phyloP scores from a whole-genome alignment of 306 rosid genomes.

The Coriaria nepalensis region DNA sequence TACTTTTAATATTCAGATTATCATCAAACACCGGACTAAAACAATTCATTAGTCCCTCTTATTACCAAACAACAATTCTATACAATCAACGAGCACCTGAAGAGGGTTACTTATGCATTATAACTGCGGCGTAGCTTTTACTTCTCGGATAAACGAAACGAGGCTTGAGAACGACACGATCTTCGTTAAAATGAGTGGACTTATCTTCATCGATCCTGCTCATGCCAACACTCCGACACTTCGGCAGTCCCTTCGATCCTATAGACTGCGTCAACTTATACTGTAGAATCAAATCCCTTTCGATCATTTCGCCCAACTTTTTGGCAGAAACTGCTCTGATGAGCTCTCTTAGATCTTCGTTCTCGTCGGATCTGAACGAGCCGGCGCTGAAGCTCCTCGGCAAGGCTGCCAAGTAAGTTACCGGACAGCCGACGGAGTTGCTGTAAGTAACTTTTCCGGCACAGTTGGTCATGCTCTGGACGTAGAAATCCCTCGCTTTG shows the following conservation, averaged over 20 bases:
- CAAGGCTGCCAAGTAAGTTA: slow-evolving; percentile 12
- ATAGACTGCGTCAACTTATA: slow-evolving; percentile 16
- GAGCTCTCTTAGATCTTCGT: slow-evolving; percentile 44
- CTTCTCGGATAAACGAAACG: slow-evolving; percentile 34
- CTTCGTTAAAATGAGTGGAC: slow-evolving; percentile 25
- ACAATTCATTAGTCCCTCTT: too few species aligned
- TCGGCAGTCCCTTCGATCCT: slow-evolving; percentile 25
- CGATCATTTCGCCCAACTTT: slow-evolving; percentile 29
- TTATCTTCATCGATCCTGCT: slow-evolving; percentile 48
- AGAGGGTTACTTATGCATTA: too few species aligned
- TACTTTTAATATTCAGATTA: too few species aligned
- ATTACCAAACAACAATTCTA: too few species aligned
- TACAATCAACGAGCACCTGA: too few species aligned
- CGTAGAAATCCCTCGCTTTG: slow-evolving; percentile 46
- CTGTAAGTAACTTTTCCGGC: slow-evolving; percentile 24
- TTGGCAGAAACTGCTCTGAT: slow-evolving; percentile 43
- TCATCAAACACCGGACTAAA: too few species aligned
- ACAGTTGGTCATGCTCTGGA: slow-evolving; percentile 39
- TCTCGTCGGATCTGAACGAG: slow-evolving; percentile 21
- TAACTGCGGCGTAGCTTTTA: slow-evolving; percentile 34
- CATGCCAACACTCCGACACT: slow-evolving; percentile 52
- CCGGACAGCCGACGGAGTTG: slow-evolving; percentile 13
- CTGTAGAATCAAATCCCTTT: slow-evolving; percentile 30
- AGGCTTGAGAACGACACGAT: background rate
- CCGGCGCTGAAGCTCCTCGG: slow-evolving; percentile 42